These are phyloP conservation scores for Luffa aegyptiaca DNA, from an alignment of 306 rosid genomes.

Conservation along the genomic window DNA sequence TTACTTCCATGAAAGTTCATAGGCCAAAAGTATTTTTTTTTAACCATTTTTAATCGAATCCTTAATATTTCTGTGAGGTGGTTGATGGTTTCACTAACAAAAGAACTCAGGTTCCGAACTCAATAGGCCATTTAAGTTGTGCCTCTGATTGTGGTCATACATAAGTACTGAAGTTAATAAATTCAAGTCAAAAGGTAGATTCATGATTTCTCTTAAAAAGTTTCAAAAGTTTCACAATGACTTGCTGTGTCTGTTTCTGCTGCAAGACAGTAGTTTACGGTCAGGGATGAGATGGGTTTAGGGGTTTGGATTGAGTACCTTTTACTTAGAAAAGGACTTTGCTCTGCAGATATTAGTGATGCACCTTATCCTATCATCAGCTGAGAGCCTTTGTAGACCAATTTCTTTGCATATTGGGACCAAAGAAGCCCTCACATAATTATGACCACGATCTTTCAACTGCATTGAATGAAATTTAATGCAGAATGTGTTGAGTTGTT, in stretches of 20 bases:
- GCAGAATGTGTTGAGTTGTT: neutral
- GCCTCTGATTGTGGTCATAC: neutral
- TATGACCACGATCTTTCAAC: slow-evolving; percentile 16
- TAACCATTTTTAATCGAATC: neutral
- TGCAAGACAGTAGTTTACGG: neutral
- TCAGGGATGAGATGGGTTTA: neutral
- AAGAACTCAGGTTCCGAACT: neutral
- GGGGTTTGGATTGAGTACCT: neutral
- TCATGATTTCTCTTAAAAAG: neutral
- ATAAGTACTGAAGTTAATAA: neutral
- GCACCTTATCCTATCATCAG: slow-evolving; percentile 25
- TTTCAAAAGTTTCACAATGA: neutral
- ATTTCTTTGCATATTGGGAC: slow-evolving; percentile 16
- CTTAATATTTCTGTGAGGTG: neutral
- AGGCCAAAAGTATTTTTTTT: neutral
- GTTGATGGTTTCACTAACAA: neutral
- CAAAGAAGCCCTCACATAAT: slow-evolving; percentile 15
- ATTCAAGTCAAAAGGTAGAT: slow-evolving; percentile 1
- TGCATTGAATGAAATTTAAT: slow-evolving; percentile 11
- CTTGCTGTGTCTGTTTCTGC: neutral
- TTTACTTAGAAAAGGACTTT: slow-evolving; percentile 27
- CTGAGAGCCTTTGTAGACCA: slow-evolving; percentile 9
- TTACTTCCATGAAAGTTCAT: no score
- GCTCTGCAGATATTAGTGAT: slow-evolving; percentile 19
- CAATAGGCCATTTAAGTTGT: neutral